Evolutionary conservation across 176 grass and related monocot species (phyloP).

Genomic region (Cenchrus fungigraminus): DNA sequence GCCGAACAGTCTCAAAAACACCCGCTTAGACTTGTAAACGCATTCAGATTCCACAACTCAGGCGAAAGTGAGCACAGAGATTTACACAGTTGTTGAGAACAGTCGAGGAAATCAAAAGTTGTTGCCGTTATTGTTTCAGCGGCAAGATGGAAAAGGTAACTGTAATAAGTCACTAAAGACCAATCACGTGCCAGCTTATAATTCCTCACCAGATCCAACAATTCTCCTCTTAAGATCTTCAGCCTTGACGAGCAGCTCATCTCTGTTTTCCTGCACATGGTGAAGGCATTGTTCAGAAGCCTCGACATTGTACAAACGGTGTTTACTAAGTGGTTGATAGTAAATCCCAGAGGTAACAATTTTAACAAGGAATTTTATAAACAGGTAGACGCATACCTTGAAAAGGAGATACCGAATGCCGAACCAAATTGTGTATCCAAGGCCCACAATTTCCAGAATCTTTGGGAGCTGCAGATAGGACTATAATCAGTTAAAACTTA

Average conservation of each 20-base stretch:
- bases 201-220: constrained; percentile 47
- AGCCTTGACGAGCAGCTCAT: constrained; percentile 61
- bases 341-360: not conserved
- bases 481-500: not conserved
- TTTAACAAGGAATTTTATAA: not conserved
- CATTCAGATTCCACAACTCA: no score
- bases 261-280: constrained; percentile 59
- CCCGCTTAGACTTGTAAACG: no score
- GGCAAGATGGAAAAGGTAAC: not conserved
- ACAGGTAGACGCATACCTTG: constrained; percentile 40
- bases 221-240: constrained; percentile 56
- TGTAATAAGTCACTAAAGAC: constrained; percentile 18
- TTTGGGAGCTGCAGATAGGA: constrained; percentile 61
- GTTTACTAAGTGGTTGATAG: not conserved
- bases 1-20: no score
- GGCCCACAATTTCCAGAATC: constrained; percentile 58
- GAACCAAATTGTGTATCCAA: constrained; percentile 66
- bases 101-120: not conserved
- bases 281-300: constrained; percentile 1
- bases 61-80: no score
- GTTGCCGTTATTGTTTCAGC: not conserved
- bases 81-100: not conserved
- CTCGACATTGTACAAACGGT: not conserved
- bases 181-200: constrained; percentile 20
- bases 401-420: constrained; percentile 59